Conservation (phyloP, 768 basidiomycete genomes). For the Tricholoma bakamatsutake region DNA sequence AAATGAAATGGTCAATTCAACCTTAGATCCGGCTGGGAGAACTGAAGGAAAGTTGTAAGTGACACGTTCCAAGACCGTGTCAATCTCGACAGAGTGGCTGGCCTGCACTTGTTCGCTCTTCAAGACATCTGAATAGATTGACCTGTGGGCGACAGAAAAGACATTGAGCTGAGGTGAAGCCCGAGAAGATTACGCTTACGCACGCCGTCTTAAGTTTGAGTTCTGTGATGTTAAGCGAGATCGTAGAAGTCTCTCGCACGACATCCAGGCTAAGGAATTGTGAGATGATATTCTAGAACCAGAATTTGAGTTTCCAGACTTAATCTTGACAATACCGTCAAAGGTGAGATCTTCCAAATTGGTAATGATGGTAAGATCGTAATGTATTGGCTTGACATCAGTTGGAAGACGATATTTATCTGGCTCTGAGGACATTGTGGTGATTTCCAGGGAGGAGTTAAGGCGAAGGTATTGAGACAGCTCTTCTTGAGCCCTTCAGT, state of each 20-base stretch:
- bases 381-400: slow-evolving; percentile 65
- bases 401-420: slow-evolving; percentile 59
- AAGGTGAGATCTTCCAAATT: slow-evolving; percentile 75
- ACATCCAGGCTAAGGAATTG: slow-evolving; percentile 50
- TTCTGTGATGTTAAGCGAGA: slow-evolving; percentile 62
- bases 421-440: slow-evolving; percentile 6
- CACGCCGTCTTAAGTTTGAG: slow-evolving; percentile 53
- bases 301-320: slow-evolving; percentile 33
- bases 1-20: slow-evolving; percentile 65
- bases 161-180: not conserved
- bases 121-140: slow-evolving; percentile 51
- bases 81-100: slow-evolving; percentile 36
- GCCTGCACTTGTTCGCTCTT: slow-evolving; percentile 40
- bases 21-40: slow-evolving; percentile 65
- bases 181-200: slow-evolving; percentile 10
- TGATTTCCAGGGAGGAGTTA: not conserved
- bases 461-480: too few species aligned
- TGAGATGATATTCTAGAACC: not conserved
- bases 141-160: slow-evolving; percentile 18
- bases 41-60: slow-evolving; percentile 50
- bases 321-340: slow-evolving; percentile 68
- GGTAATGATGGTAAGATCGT: slow-evolving; percentile 73
- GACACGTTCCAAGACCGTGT: slow-evolving; percentile 64
- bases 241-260: slow-evolving; percentile 47
- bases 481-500: too few species aligned